Percentiles rank a stretch among this genome's conserved stretches.
Conservation (phyloP, 2,329 filamentous ascomycete genomes). For the Hysterium pulicare region DNA sequence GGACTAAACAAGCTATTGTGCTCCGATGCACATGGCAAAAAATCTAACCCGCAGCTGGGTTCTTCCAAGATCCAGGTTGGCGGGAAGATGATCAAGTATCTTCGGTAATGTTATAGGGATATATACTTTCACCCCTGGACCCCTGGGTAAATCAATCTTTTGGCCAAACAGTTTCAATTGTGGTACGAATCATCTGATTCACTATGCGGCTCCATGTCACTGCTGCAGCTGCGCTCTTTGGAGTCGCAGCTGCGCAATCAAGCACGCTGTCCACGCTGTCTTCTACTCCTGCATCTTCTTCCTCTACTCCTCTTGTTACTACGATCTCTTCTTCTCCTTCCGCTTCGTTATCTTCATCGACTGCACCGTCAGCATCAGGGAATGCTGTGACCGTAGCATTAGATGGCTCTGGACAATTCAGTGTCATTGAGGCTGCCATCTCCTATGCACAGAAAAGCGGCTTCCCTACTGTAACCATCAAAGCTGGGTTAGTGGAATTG, state of each 20-base stretch:
- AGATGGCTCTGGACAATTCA: conserved; percentile 45
- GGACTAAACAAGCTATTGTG: too few relatives aligned
- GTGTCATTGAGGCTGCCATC: conserved; percentile 45
- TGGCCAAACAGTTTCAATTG: too few relatives aligned
- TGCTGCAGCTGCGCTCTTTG: conserved; percentile 10
- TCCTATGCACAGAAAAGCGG: conserved; percentile 41
- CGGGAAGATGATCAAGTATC: too few relatives aligned
- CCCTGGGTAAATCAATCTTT: too few relatives aligned
- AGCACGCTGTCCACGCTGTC: conserved; percentile 1
- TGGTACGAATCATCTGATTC: too few relatives aligned
- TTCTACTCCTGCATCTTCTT: conserved; percentile 1
- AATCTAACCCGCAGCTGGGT: too few relatives aligned
- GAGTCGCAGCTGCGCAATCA: conserved; percentile 16
- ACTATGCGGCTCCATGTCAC: conserved; percentile 14
- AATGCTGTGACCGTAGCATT: conserved; percentile 43
- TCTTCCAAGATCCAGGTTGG: too few relatives aligned
- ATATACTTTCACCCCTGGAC: too few relatives aligned
- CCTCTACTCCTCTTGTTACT: conserved; percentile 9
- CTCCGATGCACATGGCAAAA: too few relatives aligned
- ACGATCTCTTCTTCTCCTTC: conserved; percentile 5
- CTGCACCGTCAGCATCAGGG: not conserved
- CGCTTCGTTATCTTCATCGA: conserved; percentile 4
- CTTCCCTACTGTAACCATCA: conserved; percentile 44
- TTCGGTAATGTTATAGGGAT: too few relatives aligned
- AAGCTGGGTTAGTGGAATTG: too few relatives aligned